Base-by-base conservation (phyloP, 768 basidiomycete genomes). In the Pisolithus sp. region DNA sequence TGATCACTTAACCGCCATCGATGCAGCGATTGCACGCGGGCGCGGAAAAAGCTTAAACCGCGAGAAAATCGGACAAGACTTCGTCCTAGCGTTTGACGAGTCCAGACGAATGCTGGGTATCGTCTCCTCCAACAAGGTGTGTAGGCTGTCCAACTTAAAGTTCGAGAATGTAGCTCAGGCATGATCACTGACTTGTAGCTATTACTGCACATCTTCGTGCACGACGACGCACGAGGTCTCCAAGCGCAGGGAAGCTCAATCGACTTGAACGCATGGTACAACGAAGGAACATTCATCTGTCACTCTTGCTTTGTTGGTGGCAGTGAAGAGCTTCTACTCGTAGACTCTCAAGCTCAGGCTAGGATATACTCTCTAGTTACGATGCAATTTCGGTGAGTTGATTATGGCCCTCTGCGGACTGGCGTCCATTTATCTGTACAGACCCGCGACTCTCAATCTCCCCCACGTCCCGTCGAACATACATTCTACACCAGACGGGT, bases 331-430 rank as follows among this genome's bases (percentile, higher is more conserved):
- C 42, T 81, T 5, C 58, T 77, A 1, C 56, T 81, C 0, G 61
- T 79, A 12, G 79, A 81, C 49, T 64, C 66, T 1, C 50, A 48
- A 10, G 62, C 62, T 1, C 66, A 68, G 30, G 75, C 68, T 2
- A 63, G 79, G 7, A 68, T 80, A 21, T 79, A 72, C 53, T 80
- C 79, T 2, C 57, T 78, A 26, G 60, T 74, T 6, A 74, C 76
- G 0, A 71, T 74, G 52, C 73, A 76, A 47, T 80, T 78, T 50
- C 61, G 79, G 79, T 79, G 31, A 44, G 66, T 50, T 30, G 5
- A 15, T 7, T 20, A 4, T 18, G 24, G 3, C 17, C 15, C 30
- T 41, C 10, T 42, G 13, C 31, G 15, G 13, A 43, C 21, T 24
- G 4, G 28, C 4, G 4, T 50, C 52, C 17, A 54, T 46, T 46